A percentile compares a stretch with the other conserved stretches of the same genome.
These are phyloP conservation scores for Diutina pseudorugosa DNA, from an alignment of 1,139 yeast genomes.

Conservation along the genomic window DNA sequence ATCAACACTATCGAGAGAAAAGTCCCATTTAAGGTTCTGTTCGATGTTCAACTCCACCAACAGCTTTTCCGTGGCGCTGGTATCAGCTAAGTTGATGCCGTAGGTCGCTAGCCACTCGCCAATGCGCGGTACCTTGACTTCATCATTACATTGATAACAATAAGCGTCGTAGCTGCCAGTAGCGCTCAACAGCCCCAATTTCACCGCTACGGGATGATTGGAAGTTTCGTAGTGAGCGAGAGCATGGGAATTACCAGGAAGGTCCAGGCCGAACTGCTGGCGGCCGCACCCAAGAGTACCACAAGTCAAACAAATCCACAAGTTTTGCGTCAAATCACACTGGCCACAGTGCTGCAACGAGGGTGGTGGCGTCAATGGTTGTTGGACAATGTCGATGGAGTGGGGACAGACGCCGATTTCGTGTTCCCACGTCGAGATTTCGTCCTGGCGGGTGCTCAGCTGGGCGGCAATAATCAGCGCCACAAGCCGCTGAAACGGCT, in stretches of 20 bases:
- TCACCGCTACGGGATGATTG: slow-evolving; percentile 74
- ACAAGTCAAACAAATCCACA: slow-evolving; percentile 11
- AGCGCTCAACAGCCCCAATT: slow-evolving; percentile 75
- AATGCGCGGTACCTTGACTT: slow-evolving; percentile 61
- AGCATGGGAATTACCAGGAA: slow-evolving; percentile 88
- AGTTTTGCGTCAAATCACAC: slow-evolving; percentile 26
- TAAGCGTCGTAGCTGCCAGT: slow-evolving; percentile 58
- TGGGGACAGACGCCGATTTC: slow-evolving; percentile 77
- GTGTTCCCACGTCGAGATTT: slow-evolving; percentile 85
- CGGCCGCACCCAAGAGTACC: slow-evolving; percentile 21
- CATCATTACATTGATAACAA: slow-evolving; percentile 85
- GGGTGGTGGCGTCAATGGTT: background rate
- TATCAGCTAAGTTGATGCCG: slow-evolving; percentile 54
- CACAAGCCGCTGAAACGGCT: slow-evolving; percentile 19
- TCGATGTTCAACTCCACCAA: slow-evolving; percentile 83
- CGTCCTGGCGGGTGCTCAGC: slow-evolving; percentile 56
- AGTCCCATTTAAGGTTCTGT: slow-evolving; percentile 90
- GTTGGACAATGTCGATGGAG: slow-evolving; percentile 39
- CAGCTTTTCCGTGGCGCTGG: slow-evolving; percentile 67
- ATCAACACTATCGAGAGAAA: slow-evolving; percentile 59
- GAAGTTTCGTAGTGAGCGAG: slow-evolving; percentile 47
- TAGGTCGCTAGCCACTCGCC: slow-evolving; percentile 37
- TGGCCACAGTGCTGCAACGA: slow-evolving; percentile 9
- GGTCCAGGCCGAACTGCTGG: slow-evolving; percentile 77
- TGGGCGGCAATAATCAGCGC: slow-evolving; percentile 46